Evolutionary conservation across 805 yeast genomes (phyloP).

Genomic region (Sugiyamaella lignohabitans): DNA sequence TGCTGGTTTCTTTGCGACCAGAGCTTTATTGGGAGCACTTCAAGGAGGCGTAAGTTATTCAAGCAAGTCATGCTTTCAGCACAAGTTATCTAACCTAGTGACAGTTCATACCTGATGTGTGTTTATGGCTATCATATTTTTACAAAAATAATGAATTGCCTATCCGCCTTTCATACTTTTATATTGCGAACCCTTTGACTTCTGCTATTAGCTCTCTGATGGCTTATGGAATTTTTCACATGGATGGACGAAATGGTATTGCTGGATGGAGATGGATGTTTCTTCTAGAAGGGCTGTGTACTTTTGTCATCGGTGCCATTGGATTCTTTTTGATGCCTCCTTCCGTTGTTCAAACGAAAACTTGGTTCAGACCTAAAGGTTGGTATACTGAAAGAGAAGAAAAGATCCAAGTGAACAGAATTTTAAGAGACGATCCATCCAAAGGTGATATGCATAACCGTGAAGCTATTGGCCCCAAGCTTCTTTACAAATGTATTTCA

Average conservation of each 20-base stretch:
- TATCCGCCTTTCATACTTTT: conserved; percentile 48
- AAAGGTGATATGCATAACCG: conserved; percentile 62
- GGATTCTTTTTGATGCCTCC: conserved; percentile 49
- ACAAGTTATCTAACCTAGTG: neutral
- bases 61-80: no score
- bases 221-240: conserved; percentile 48
- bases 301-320: conserved; percentile 46
- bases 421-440: conserved; percentile 57
- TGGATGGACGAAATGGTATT: conserved; percentile 40
- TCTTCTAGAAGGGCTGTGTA: conserved; percentile 54
- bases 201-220: conserved; percentile 39
- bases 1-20: conserved; percentile 40
- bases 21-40: conserved; percentile 45
- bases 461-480: conserved; percentile 41
- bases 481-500: conserved; percentile 36
- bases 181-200: conserved; percentile 44
- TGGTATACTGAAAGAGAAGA: conserved; percentile 51
- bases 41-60: conserved; percentile 49
- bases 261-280: conserved; percentile 64
- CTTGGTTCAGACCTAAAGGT: conserved; percentile 45
- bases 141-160: conserved; percentile 51
- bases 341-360: conserved; percentile 43
- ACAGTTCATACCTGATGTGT: conserved; percentile 44
- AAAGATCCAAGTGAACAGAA: conserved; percentile 52
- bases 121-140: conserved; percentile 56